Evolutionary conservation across 1,139 yeast species (phyloP).

Genomic region (Saccharomycopsis hybrid): DNA sequence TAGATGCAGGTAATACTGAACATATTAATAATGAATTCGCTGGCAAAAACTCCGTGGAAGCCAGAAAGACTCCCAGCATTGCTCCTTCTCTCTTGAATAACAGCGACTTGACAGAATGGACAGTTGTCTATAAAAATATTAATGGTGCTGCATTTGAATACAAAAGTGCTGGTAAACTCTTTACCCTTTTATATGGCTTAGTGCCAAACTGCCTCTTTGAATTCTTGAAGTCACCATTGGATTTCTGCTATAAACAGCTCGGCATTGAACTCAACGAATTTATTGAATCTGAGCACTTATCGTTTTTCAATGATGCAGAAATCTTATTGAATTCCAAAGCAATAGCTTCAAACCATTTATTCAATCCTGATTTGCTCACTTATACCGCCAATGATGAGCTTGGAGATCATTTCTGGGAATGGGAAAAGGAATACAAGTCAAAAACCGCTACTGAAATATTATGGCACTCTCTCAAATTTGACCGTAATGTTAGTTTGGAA

Average conservation of each 20-base stretch:
- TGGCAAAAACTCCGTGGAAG: neutral
- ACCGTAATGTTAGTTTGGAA: slow-evolving; percentile 11
- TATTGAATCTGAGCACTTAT: slow-evolving; percentile 5
- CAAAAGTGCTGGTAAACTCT: slow-evolving; percentile 18
- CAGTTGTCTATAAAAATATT: slow-evolving; percentile 1
- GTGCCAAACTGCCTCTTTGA: slow-evolving; percentile 35
- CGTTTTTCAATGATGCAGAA: slow-evolving; percentile 17
- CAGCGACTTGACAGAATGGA: slow-evolving; percentile 4
- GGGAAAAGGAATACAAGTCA: neutral
- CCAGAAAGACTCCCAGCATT: no score
- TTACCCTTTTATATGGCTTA: slow-evolving; percentile 38
- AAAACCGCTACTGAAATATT: slow-evolving; percentile 6
- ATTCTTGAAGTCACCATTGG: slow-evolving; percentile 31
- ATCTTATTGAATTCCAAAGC: slow-evolving; percentile 18
- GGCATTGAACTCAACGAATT: slow-evolving; percentile 8
- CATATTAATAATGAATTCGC: no score
- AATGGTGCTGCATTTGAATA: slow-evolving; percentile 6
- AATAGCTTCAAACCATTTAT: slow-evolving; percentile 10
- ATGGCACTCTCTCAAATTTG: slow-evolving; percentile 20
- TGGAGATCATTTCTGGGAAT: neutral
- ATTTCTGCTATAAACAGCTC: slow-evolving; percentile 15
- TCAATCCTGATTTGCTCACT: slow-evolving; percentile 11
- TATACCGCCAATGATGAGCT: slow-evolving; percentile 16
- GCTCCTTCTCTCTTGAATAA: neutral
- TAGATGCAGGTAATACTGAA: no score